A percentile compares a stretch with the other conserved stretches of the same genome.
These are phyloP conservation scores for Macrophomina tecta DNA, from an alignment of 2,329 filamentous ascomycete genomes.

Conservation along the genomic window DNA sequence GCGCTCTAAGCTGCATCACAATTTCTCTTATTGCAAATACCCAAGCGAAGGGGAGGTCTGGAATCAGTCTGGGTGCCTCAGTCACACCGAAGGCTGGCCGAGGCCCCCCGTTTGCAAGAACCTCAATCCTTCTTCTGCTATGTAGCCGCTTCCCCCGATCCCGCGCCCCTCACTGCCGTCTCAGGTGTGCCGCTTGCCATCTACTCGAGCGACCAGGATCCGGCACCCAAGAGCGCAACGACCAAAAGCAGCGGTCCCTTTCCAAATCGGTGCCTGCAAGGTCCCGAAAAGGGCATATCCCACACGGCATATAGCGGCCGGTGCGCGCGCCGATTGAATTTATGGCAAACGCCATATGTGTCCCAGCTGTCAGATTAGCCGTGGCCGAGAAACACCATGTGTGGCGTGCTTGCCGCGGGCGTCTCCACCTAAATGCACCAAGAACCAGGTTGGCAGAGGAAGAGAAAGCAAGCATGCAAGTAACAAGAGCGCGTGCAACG, in stretches of 20 bases:
- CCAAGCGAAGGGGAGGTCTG: constrained; percentile 12
- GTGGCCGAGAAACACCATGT: not conserved
- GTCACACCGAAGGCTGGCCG: not conserved
- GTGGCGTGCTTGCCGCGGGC: not conserved
- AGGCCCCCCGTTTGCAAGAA: not conserved
- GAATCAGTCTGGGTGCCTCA: not conserved
- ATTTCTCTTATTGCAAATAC: constrained; percentile 13
- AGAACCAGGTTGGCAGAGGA: not conserved
- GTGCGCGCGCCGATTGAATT: not conserved
- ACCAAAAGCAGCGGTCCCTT: constrained; percentile 11
- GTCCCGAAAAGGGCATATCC: not conserved
- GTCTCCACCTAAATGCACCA: not conserved
- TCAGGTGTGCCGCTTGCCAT: constrained; percentile 17
- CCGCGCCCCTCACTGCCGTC: not conserved
- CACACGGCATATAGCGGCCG: not conserved
- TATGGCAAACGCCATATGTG: constrained; percentile 12
- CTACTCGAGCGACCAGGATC: not conserved
- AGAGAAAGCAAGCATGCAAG: not conserved
- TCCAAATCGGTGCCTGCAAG: not conserved
- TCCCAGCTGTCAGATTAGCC: not conserved
- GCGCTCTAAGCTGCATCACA: not conserved
- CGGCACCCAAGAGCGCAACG: not conserved
- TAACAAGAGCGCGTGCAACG: too few species aligned
- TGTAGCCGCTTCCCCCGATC: not conserved
- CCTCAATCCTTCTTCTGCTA: not conserved